phyloP scores from a whole-genome alignment of 257 asterid genomes.

The Ballota nigra region DNA sequence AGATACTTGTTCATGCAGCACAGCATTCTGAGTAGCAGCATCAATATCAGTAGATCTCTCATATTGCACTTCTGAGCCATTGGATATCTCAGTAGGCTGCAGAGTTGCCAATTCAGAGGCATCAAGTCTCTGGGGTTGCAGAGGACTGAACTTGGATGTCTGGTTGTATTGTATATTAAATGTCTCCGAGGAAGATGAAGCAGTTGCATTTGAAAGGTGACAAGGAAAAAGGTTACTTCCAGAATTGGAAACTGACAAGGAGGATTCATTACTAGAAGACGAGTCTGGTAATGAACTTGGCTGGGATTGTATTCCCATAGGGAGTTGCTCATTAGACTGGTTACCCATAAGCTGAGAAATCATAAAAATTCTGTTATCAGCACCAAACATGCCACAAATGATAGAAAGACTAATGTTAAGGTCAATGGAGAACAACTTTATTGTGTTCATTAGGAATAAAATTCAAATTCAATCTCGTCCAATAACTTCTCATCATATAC shows the following conservation, averaged over 20 bases:
- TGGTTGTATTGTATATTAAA: conserved; percentile 16
- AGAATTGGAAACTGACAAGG: conserved; percentile 19
- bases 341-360: conserved; percentile 49
- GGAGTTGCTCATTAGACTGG: conserved; percentile 43
- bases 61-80: conserved; percentile 36
- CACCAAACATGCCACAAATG: neutral
- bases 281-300: conserved; percentile 30
- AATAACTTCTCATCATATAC: neutral
- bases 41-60: conserved; percentile 53
- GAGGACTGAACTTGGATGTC: conserved; percentile 16
- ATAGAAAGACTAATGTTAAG: neutral
- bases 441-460: neutral
- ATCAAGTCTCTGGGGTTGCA: conserved; percentile 10
- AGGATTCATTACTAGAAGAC: conserved; percentile 25
- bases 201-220: conserved; percentile 28
- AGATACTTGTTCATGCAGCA: conserved; percentile 83
- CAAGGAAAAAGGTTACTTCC: conserved; percentile 39
- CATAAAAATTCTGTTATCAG: conserved; percentile 10
- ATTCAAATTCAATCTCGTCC: neutral
- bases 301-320: conserved; percentile 42
- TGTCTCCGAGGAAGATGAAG: conserved; percentile 17
- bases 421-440: neutral
- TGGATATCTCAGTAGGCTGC: conserved; percentile 28
- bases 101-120: conserved; percentile 15
- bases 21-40: conserved; percentile 72